Base-by-base conservation (phyloP, 1,284 basidiomycete genomes). In the Ganoderma lucidum region DNA sequence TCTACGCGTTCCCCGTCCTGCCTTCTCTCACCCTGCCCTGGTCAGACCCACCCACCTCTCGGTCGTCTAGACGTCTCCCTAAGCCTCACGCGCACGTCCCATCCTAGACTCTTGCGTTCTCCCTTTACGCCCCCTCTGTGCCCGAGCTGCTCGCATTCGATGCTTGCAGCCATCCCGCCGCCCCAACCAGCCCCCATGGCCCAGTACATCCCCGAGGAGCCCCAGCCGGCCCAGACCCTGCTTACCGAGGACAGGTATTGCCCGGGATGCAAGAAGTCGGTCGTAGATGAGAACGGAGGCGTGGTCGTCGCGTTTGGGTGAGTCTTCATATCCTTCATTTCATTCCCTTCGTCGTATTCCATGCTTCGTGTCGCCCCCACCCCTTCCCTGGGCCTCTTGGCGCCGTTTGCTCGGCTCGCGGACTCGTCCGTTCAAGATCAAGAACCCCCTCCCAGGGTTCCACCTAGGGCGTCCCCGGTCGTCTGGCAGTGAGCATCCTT, bases 301-400 rank as follows among this genome's bases (percentile, higher is more conserved):
- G 85, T 96, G 19, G 95, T 97, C 59, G 95, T 97, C 74, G 94
- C 95, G 55, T 97, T 97, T 79, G 95, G 95, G 94, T 96, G 76
- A 76, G 88, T 82, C 28, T 70, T 39, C 62, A 65, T 65, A 55
- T 58, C 59, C 44, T 30, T 62, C 59, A 65, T 68, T 67, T 37
- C 70, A 73, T 42, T 68, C 77, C 45, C 77, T 74, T 75, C 75
- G 37, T 56, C 48, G 19, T 15, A 28, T 62, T 62, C 61, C 41
- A 53, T 65, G 53, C 60, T 28, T 42, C 39, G 61, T 59, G 55
- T 61, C 39, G 39, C 51, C 41, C 45, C 41, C 32, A 3, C 32
- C 15, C 44, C 19, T 39, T 63, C 19, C 17, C 60, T 39, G 19
- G 41, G 23, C 61, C 61, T 35, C 41, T 62, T 62, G 41, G 30